phyloP scores from a whole-genome alignment of 805 yeast species.

The Lipomyces yamadae region DNA sequence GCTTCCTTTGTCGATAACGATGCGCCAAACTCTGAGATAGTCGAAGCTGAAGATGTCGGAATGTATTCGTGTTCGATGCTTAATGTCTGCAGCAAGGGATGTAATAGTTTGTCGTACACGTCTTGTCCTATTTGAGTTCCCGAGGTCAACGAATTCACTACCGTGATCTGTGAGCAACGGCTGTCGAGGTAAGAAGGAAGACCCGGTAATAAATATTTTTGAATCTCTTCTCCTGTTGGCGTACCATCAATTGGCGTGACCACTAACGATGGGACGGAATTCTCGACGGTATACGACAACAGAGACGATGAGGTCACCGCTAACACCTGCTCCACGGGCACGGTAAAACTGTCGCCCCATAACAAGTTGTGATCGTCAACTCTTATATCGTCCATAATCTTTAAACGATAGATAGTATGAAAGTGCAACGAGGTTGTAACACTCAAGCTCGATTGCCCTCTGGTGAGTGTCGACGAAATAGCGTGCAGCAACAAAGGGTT shows the following conservation, averaged over 20 bases:
- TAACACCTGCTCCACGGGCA: background rate
- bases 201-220: constrained; percentile 4
- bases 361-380: background rate
- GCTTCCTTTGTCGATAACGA: constrained; percentile 38
- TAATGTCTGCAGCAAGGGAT: constrained; percentile 46
- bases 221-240: background rate
- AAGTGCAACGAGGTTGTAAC: background rate
- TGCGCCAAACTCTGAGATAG: constrained; percentile 44
- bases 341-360: background rate
- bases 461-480: too few species aligned
- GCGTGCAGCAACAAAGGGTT: too few species aligned
- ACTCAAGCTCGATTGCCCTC: background rate
- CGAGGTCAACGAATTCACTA: constrained; percentile 45
- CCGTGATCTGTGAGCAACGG: constrained; percentile 39
- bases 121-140: constrained; percentile 41
- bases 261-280: background rate
- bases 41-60: constrained; percentile 43
- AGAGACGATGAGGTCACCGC: background rate
- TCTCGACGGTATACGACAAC: background rate
- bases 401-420: background rate
- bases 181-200: constrained; percentile 25
- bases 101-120: constrained; percentile 42
- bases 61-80: constrained; percentile 46
- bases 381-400: background rate
- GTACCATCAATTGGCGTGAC: background rate